Evolutionary conservation across 768 basidiomycete species (phyloP), one percentile per base, ranked within the genome.

Genomic region (Jaapia argillacea): DNA sequence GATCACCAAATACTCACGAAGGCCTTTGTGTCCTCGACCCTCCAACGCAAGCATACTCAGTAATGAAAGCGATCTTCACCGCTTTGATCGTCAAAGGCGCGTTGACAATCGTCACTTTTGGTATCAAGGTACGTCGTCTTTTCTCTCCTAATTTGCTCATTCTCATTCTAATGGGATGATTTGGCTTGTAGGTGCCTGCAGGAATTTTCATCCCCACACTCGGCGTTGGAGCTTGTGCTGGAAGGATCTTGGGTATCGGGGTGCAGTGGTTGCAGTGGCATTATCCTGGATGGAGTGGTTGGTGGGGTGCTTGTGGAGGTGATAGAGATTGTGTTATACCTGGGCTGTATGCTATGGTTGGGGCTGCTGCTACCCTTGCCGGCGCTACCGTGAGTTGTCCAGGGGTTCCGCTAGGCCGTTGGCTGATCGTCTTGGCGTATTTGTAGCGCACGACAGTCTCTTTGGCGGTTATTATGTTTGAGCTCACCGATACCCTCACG

Each of bases 141-240:
- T n/a, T n/a, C n/a, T n/a, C n/a, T n/a, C n/a, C n/a, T n/a, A n/a
- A n/a, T n/a, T n/a, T n/a, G n/a, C n/a, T n/a, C n/a, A n/a, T n/a
- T n/a, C n/a, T n/a, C n/a, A n/a, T n/a, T n/a, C n/a, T n/a, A n/a
- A n/a, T n/a, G n/a, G n/a, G n/a, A n/a, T n/a, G n/a, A n/a, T n/a
- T n/a, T n/a, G n/a, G n/a, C n/a, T n/a, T n/a, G n/a, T n/a, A n/a
- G n/a, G n/a, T 90, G 14, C 86, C 86, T 39, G 91, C 92, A 12
- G 94, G 96, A 3, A 96, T 98, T 51, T 99, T 99, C 63, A 89
- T 99, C 31, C 96, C 96, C 0, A 88, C 91, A 0, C 76, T 99
- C 5, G 91, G 85, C 12, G 93, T 94, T 7, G 93, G 94, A 21
- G 93, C 93, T 0, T 93, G 91, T 55, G 85, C 86, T 23, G 96